phyloP scores from a whole-genome alignment of 805 yeast genomes.

The Starmerella potacharoeniae region DNA sequence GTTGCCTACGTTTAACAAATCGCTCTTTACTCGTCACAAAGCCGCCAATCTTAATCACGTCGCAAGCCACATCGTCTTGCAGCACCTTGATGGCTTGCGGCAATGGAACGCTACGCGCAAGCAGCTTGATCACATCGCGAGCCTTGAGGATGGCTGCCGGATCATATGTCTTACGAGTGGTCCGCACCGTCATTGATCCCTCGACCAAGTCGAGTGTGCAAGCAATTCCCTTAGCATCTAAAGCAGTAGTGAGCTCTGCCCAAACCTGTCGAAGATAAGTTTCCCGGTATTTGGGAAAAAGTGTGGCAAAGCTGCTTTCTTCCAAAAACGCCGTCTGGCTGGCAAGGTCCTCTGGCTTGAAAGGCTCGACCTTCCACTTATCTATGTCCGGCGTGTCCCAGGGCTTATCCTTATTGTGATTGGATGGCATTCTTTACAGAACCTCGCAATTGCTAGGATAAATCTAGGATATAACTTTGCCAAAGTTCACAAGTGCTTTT shows the following conservation, averaged over 20 bases:
- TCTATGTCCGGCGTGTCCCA: constrained; percentile 96
- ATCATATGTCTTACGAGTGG: constrained; percentile 90
- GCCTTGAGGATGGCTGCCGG: constrained; percentile 91
- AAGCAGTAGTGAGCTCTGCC: constrained; percentile 80
- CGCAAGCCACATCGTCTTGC: constrained; percentile 90
- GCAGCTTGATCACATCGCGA: constrained; percentile 80
- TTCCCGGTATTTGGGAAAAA: constrained; percentile 95
- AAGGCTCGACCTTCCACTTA: constrained; percentile 83
- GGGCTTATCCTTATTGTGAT: constrained; percentile 90
- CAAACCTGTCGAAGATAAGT: constrained; percentile 76
- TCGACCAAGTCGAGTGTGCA: constrained; percentile 84
- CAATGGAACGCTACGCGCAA: constrained; percentile 92
- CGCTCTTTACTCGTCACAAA: constrained; percentile 83
- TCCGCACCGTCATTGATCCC: constrained; percentile 94
- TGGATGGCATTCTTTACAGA: constrained; percentile 57
- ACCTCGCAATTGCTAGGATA: neutral
- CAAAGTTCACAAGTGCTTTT: neutral
- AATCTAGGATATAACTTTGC: no score
- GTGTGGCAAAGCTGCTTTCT: constrained; percentile 86
- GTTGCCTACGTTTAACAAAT: constrained; percentile 88
- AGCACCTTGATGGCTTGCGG: constrained; percentile 90
- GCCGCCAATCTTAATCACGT: constrained; percentile 88
- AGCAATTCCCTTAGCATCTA: constrained; percentile 60
- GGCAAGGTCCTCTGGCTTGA: constrained; percentile 77
- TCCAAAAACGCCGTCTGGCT: constrained; percentile 87